Evolutionary conservation across 495 filamentous ascomycete species (phyloP).

Genomic region (Trichoderma gamsii): DNA sequence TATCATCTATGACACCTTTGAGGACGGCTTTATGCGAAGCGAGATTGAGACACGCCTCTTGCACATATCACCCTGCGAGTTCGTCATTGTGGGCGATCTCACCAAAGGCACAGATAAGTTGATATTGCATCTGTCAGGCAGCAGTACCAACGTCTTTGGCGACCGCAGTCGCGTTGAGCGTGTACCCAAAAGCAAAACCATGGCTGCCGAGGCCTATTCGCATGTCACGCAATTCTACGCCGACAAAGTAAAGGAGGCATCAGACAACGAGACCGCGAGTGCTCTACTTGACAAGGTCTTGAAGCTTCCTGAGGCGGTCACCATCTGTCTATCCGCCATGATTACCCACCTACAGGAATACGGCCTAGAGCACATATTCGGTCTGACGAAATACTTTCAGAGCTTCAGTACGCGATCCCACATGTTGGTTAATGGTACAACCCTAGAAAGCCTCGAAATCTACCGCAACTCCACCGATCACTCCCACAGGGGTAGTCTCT

Average conservation of each 20-base stretch:
- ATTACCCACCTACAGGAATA: slow-evolving; percentile 92
- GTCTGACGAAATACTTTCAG: slow-evolving; percentile 95
- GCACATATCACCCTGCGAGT: slow-evolving; percentile 93
- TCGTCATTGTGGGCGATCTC: slow-evolving; percentile 89
- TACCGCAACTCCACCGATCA: slow-evolving; percentile 94
- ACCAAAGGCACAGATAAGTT: slow-evolving; percentile 93
- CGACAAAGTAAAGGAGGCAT: slow-evolving; percentile 61
- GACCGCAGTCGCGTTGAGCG: slow-evolving; percentile 82
- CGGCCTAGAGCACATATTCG: slow-evolving; percentile 91
- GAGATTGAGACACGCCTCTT: slow-evolving; percentile 92
- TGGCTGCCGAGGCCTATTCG: slow-evolving; percentile 75
- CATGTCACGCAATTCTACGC: slow-evolving; percentile 95
- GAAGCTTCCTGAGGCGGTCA: slow-evolving; percentile 76
- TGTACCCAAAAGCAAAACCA: slow-evolving; percentile 69
- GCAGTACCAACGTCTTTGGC: slow-evolving; percentile 83
- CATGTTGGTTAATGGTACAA: slow-evolving; percentile 96
- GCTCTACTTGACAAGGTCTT: slow-evolving; percentile 79
- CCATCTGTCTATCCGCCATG: slow-evolving; percentile 91
- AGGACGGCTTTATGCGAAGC: slow-evolving; percentile 96
- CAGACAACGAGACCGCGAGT: slow-evolving; percentile 41
- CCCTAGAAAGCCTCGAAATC: slow-evolving; percentile 86
- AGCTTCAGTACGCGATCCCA: slow-evolving; percentile 91
- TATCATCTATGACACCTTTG: slow-evolving; percentile 93
- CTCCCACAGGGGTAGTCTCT: slow-evolving; percentile 77
- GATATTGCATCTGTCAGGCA: slow-evolving; percentile 81